These are phyloP conservation scores for Stropharia rugosoannulata DNA, from an alignment of 768 basidiomycete species.

Conservation along the genomic window DNA sequence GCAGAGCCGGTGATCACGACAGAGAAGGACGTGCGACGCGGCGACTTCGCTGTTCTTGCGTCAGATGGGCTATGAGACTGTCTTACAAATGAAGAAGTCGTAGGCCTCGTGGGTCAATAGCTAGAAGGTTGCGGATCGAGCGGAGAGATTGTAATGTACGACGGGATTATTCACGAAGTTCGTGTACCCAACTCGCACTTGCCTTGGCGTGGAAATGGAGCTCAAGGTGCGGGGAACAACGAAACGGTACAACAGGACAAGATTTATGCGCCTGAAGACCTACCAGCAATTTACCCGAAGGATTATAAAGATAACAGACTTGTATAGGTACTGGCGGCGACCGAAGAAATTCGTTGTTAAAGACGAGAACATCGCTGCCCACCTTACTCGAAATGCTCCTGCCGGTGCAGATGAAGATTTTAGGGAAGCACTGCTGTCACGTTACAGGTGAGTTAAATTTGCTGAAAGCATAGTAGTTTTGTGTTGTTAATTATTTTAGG, in stretches of 20 bases:
- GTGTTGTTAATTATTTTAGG: slow-evolving; percentile 9
- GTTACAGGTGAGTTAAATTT: slow-evolving; percentile 31
- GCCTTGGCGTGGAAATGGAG: not conserved
- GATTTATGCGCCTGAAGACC: slow-evolving; percentile 16
- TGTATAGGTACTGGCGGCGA: slow-evolving; percentile 35
- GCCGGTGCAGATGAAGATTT: slow-evolving; percentile 49
- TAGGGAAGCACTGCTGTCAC: slow-evolving; percentile 34
- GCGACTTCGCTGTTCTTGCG: slow-evolving; percentile 57
- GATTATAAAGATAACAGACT: slow-evolving; percentile 26
- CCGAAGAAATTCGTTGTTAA: slow-evolving; percentile 36
- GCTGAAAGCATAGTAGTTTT: not conserved
- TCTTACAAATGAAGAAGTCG: slow-evolving; percentile 52
- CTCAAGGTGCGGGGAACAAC: not conserved
- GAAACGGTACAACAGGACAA: not conserved
- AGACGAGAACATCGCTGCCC: slow-evolving; percentile 48
- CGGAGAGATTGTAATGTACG: not conserved
- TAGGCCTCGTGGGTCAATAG: slow-evolving; percentile 36
- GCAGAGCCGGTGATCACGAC: slow-evolving; percentile 53
- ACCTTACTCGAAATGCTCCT: slow-evolving; percentile 53
- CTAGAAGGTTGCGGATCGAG: slow-evolving; percentile 17
- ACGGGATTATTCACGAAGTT: not conserved
- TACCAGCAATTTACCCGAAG: slow-evolving; percentile 30
- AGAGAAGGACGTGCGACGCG: slow-evolving; percentile 33
- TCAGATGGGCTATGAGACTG: slow-evolving; percentile 58
- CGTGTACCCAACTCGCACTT: not conserved